phyloP scores from a whole-genome alignment of 2,329 filamentous ascomycete genomes.

The Clonostachys byssicola region DNA sequence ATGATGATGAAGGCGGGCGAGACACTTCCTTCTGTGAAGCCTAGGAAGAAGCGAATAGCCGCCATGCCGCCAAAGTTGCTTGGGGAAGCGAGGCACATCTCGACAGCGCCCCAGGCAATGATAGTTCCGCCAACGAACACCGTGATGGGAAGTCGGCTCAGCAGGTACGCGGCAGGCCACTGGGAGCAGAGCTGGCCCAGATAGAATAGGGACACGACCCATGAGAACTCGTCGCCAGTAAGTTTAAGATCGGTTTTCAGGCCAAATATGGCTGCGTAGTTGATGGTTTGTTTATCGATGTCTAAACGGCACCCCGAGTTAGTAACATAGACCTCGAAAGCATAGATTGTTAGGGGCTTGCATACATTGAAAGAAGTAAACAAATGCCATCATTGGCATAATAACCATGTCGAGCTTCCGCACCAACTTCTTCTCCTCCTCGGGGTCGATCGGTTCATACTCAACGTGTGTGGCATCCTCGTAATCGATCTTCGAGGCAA shows the following conservation, averaged over 20 bases:
- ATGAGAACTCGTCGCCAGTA: conserved; percentile 39
- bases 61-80: conserved; percentile 14
- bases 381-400: conserved; percentile 48
- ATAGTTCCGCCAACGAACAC: conserved; percentile 41
- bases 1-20: conserved; percentile 24
- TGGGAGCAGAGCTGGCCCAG: conserved; percentile 39
- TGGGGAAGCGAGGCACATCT: conserved; percentile 4
- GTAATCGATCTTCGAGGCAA: too few relatives aligned
- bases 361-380: conserved; percentile 9
- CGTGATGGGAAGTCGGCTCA: conserved; percentile 41
- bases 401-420: conserved; percentile 58
- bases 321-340: neutral
- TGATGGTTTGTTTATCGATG: conserved; percentile 43
- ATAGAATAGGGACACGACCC: conserved; percentile 40
- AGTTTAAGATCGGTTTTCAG: conserved; percentile 39
- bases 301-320: conserved; percentile 6
- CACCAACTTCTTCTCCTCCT: conserved; percentile 49
- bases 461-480: too few relatives aligned
- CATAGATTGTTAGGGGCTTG: neutral
- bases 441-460: conserved; percentile 10
- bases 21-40: conserved; percentile 19
- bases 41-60: conserved; percentile 18
- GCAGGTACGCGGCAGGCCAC: conserved; percentile 45
- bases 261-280: conserved; percentile 41
- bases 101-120: conserved; percentile 3